A percentile compares a stretch with the other conserved stretches of the same genome.
These are phyloP conservation scores for Lasiosphaeria ovina DNA, from an alignment of 495 filamentous ascomycete genomes.

Conservation along the genomic window DNA sequence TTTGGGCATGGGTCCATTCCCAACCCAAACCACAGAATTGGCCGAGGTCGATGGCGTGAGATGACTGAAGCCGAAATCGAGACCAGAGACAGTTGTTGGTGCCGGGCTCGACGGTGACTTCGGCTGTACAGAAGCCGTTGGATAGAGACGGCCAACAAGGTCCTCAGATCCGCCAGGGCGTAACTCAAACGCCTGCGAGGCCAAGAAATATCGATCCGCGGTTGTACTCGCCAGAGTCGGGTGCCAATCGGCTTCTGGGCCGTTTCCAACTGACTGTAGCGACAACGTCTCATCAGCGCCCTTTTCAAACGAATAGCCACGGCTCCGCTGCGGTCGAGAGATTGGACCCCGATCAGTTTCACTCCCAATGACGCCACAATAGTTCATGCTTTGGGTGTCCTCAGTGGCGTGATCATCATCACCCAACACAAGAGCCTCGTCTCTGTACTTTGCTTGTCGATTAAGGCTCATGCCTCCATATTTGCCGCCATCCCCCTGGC, in stretches of 20 bases:
- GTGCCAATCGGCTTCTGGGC: neutral
- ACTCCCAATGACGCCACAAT: too few relatives aligned
- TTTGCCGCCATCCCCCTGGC: too few relatives aligned
- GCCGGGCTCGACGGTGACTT: neutral
- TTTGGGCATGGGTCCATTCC: neutral
- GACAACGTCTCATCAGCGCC: constrained; percentile 18
- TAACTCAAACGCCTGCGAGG: too few relatives aligned
- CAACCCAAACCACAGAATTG: constrained; percentile 16
- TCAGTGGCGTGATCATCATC: too few relatives aligned
- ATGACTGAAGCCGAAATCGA: neutral
- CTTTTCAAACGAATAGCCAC: constrained; percentile 20
- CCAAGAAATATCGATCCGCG: too few relatives aligned
- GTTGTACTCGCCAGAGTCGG: neutral
- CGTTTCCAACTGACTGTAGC: constrained; percentile 2
- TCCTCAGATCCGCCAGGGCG: too few relatives aligned
- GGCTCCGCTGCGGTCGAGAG: neutral
- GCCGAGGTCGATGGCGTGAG: constrained; percentile 10
- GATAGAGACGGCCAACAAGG: too few relatives aligned
- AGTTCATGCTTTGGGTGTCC: neutral
- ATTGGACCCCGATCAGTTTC: neutral
- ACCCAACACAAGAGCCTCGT: too few relatives aligned
- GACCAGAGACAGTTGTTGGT: neutral
- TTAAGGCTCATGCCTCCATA: too few relatives aligned
- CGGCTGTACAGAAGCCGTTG: too few relatives aligned
- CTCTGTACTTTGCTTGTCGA: too few relatives aligned